A percentile compares a stretch with the other conserved stretches of the same genome.
Evolutionary conservation across 78 protist genomes (phyloP).

Genomic region (Dictyostelium purpureum): DNA sequence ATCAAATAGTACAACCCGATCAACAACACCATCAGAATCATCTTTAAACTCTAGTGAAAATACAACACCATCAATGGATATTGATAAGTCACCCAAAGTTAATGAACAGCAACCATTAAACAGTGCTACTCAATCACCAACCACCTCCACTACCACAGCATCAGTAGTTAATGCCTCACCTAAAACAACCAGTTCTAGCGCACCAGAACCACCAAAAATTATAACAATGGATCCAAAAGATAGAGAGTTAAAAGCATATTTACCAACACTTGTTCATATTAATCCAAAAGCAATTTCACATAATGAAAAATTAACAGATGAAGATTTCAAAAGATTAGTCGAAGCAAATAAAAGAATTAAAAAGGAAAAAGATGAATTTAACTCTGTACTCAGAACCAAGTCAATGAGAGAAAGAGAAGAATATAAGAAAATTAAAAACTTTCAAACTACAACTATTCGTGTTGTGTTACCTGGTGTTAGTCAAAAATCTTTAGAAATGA

Average conservation of each 20-base stretch:
- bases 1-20: not conserved
- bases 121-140: not conserved
- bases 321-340: conserved; percentile 52
- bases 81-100: not conserved
- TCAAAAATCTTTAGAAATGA: conserved; percentile 55
- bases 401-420: conserved; percentile 52
- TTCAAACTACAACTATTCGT: not conserved
- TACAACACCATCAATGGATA: not conserved
- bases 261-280: conserved; percentile 25
- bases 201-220: not conserved
- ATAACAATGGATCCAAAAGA: conserved; percentile 19
- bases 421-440: conserved; percentile 25
- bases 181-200: not conserved
- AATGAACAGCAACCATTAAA: not conserved
- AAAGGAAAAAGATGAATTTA: conserved; percentile 32
- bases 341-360: conserved; percentile 54
- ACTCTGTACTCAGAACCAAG: conserved; percentile 54
- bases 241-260: conserved; percentile 27
- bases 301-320: conserved; percentile 46
- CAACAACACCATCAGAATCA: not conserved
- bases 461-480: conserved; percentile 35
- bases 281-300: conserved; percentile 24
- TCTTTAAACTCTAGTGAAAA: not conserved
- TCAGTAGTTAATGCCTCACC: not conserved
- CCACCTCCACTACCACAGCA: not conserved